Conservation (phyloP, 805 yeast species). For the Millerozyma miso region DNA sequence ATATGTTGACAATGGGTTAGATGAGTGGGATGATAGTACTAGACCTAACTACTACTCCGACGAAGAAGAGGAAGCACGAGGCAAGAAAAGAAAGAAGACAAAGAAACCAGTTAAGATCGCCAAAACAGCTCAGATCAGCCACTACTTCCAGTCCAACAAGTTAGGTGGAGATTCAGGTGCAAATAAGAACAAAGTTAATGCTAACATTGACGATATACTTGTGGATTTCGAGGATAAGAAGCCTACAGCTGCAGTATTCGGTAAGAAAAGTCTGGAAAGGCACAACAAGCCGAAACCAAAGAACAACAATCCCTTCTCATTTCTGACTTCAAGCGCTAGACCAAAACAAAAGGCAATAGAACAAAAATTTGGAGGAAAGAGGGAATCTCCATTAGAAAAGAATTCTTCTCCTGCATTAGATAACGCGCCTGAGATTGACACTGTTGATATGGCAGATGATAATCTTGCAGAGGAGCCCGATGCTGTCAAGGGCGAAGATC, state of each 20-base stretch:
- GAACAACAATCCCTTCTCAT: conserved; percentile 14
- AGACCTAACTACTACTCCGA: conserved; percentile 53
- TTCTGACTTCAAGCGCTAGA: conserved; percentile 22
- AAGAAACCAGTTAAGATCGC: conserved; percentile 33
- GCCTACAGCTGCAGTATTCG: conserved; percentile 6
- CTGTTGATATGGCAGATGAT: neutral
- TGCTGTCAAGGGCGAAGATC: conserved; percentile 5
- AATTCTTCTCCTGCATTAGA: conserved; percentile 1
- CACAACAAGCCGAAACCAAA: conserved; percentile 1
- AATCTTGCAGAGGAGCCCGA: neutral
- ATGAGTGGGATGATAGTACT: conserved; percentile 71
- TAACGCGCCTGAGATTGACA: neutral
- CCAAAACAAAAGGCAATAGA: conserved; percentile 11
- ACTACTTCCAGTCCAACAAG: conserved; percentile 39
- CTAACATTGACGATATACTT: conserved; percentile 62
- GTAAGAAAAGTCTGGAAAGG: conserved; percentile 13
- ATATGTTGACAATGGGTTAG: conserved; percentile 88
- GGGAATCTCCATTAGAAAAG: conserved; percentile 30
- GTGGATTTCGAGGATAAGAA: conserved; percentile 42
- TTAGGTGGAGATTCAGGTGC: conserved; percentile 26
- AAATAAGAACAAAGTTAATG: conserved; percentile 38
- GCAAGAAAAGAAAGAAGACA: conserved; percentile 17
- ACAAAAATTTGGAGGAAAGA: neutral
- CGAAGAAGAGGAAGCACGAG: conserved; percentile 39
- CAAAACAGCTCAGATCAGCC: conserved; percentile 46